Base-by-base conservation (phyloP, 331 rosid genomes). In the Prunus yedoensis region DNA sequence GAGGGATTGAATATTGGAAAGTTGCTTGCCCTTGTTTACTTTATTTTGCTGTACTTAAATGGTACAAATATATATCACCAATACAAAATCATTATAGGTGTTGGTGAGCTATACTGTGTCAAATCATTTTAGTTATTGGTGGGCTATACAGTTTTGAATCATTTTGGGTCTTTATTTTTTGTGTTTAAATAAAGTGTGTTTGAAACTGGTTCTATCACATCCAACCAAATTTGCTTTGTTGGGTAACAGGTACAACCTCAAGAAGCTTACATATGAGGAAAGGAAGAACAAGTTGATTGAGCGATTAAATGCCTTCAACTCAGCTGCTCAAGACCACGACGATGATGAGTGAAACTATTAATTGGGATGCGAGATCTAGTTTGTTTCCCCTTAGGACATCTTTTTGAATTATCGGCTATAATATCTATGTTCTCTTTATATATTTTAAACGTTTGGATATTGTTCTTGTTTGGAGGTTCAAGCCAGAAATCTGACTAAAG, bases 201-300 rank as follows among this genome's bases (percentile, higher is more conserved):
- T 38, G 43, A 38, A 38, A 38, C 43, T 38, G 7, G 8, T 38
- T 38, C 9, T 38, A 38, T 38, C 43, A 38, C 43, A 38, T 38
- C 43, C 43, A 38, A 38, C 43, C 43, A 38, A 38, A 38, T 38
- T 38, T 38, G 43, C 43, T 65, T 56, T 1, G 21, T 51, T 71
- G 49, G 70, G 32, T 61, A 32, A 68, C 71, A 91, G 98, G 79
- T 89, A 51, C 68, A 90, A 91, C 70, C 56, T 87, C 84, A 94
- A 94, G 85, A 94, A 89, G 87, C 92, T 94, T 41, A 91, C 97
- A 7, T 91, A 87, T 2, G 96, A 91, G 58, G 88, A 94, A 80
- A 85, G 98, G 74, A 94, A 92, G 81, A 74, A 68, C 1, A 83
- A 80, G 62, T 76, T 94, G 84, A 59, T 94, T 0, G 81, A 84